Evolutionary conservation across 371 early-diverging fungal species (phyloP).

Genomic region (Rhizopus sp.): DNA sequence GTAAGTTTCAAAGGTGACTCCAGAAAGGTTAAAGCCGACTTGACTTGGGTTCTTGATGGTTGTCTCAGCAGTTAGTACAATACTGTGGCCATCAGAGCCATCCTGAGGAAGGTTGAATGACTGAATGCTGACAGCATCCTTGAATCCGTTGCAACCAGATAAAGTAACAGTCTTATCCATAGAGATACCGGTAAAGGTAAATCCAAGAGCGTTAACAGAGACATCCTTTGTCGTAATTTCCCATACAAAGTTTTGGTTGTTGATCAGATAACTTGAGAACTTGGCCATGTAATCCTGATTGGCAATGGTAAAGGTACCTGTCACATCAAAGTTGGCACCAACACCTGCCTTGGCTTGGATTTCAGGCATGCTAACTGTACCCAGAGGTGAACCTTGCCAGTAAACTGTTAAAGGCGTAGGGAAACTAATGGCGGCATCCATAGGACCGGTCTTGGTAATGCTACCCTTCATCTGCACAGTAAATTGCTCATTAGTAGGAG

Average conservation of each 20-base stretch:
- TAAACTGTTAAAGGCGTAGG: slow-evolving; percentile 48
- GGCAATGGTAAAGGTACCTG: slow-evolving; percentile 47
- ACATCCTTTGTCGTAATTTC: slow-evolving; percentile 52
- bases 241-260: slow-evolving; percentile 58
- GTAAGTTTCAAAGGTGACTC: slow-evolving; percentile 34
- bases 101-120: slow-evolving; percentile 59
- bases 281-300: slow-evolving; percentile 48
- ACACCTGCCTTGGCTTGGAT: slow-evolving; percentile 48
- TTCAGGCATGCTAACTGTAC: slow-evolving; percentile 51
- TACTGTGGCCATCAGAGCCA: slow-evolving; percentile 56
- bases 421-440: slow-evolving; percentile 63
- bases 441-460: slow-evolving; percentile 62
- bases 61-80: slow-evolving; percentile 52
- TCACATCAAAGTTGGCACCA: slow-evolving; percentile 50
- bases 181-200: slow-evolving; percentile 55
- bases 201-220: slow-evolving; percentile 60
- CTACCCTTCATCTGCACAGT: slow-evolving; percentile 58
- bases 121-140: slow-evolving; percentile 53
- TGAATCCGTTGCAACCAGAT: slow-evolving; percentile 56
- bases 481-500: slow-evolving; percentile 50
- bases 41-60: slow-evolving; percentile 56
- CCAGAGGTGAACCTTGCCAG: slow-evolving; percentile 53
- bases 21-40: slow-evolving; percentile 51
- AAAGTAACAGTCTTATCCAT: slow-evolving; percentile 58
- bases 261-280: slow-evolving; percentile 59